Percentiles rank a stretch among this genome's conserved stretches.
Evolutionary conservation across 2,329 filamentous ascomycete genomes (phyloP).

Genomic region (Elsinoe ampelina): DNA sequence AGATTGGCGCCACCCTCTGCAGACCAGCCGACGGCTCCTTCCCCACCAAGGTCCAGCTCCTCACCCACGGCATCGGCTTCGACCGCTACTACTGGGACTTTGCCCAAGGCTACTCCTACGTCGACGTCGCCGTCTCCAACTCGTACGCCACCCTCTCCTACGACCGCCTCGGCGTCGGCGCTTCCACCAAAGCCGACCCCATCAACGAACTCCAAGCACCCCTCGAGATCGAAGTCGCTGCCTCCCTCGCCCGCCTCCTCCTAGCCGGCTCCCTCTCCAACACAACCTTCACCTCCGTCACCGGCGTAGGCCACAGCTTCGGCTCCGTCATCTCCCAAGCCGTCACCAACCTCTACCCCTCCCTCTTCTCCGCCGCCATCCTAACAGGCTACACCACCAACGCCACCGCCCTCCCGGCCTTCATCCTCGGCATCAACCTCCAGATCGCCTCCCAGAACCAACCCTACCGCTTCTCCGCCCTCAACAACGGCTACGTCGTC

Average conservation of each 20-base stretch:
- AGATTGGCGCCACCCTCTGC: slow-evolving; percentile 20
- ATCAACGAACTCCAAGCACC: slow-evolving; percentile 31
- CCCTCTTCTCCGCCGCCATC: slow-evolving; percentile 37
- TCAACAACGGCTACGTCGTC: slow-evolving; percentile 25
- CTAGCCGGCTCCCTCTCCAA: slow-evolving; percentile 23
- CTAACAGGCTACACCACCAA: slow-evolving; percentile 30
- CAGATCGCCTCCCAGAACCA: slow-evolving; percentile 23
- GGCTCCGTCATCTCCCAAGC: slow-evolving; percentile 36
- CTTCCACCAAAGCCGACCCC: slow-evolving; percentile 31
- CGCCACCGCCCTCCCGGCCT: slow-evolving; percentile 18
- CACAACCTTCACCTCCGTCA: slow-evolving; percentile 27
- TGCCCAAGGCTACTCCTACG: slow-evolving; percentile 31
- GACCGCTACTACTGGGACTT: slow-evolving; percentile 31
- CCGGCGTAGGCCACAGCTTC: slow-evolving; percentile 34
- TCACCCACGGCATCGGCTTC: slow-evolving; percentile 34
- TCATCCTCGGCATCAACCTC: slow-evolving; percentile 23
- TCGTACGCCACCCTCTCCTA: slow-evolving; percentile 35
- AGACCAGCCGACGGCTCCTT: slow-evolving; percentile 18
- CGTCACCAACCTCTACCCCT: slow-evolving; percentile 44
- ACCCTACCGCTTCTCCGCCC: slow-evolving; percentile 23
- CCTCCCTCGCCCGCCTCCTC: slow-evolving; percentile 27
- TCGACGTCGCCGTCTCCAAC: slow-evolving; percentile 31
- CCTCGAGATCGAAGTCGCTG: slow-evolving; percentile 30
- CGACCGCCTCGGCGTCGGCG: slow-evolving; percentile 34
- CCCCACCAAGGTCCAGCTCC: slow-evolving; percentile 28